Base-by-base conservation (phyloP, 2,329 filamentous ascomycete genomes). In the Blastomyces silverae region DNA sequence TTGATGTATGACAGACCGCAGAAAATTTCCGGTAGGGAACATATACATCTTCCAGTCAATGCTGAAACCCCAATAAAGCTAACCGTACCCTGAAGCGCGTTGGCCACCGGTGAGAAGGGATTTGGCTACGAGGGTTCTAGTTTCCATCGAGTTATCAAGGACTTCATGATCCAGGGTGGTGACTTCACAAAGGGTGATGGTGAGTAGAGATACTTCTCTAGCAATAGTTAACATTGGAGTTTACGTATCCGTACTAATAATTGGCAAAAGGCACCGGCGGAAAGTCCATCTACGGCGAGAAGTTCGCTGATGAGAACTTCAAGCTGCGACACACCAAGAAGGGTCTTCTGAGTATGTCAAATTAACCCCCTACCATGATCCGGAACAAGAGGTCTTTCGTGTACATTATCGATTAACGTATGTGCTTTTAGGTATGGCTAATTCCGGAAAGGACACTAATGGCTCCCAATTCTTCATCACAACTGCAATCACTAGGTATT, bases 111-210 rank as follows among this genome's bases (percentile, higher is more conserved):
- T 71, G 84, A 88, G 79, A 85, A 87, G 77, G 86, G 85, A 71
- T 88, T 83, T 71, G 86, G 86, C 56, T 89, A 88, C 73, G 81
- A 88, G 76, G 84, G 84, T 62, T 87, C 85, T 52, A 81, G 79
- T 67, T 89, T 89, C 82, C 87, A 89, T 80, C 85, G 87, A 72
- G 85, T 89, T 68, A 89, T 89, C 79, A 86, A 86, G 77, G 75
- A 84, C 67, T 89, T 89, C 78, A 88, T 89, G 86, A 87, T 89
- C 68, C 86, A 88, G 76, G 86, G 85, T 71, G 86, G 85, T 75
- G 86, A 88, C 74, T 88, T 88, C 76, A 88, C 86, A 69, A 81
- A 79, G 37, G 82, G 82, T 57, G 85, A 89, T 71, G 85, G 78
- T 80, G 67, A 67, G 73, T 69, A 44, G 17, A 20, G 56, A 59